Conservation (phyloP, 148 eudicot species). For the Nyssa sinensis region DNA sequence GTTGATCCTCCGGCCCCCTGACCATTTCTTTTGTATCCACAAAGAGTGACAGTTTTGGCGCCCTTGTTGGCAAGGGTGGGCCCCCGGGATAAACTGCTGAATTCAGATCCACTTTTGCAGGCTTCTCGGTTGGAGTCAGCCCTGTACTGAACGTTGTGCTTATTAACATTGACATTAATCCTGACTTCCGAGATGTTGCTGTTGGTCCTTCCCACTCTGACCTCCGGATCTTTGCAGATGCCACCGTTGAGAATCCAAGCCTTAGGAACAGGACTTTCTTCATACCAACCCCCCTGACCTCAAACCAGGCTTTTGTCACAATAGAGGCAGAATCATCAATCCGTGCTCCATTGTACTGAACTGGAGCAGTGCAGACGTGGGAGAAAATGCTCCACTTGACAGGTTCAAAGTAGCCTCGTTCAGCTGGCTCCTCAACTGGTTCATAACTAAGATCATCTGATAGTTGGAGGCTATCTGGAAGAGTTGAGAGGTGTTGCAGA, state of each 20-base stretch:
- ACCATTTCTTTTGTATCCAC: slow-evolving; percentile 76
- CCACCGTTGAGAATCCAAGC: slow-evolving; percentile 52
- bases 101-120: slow-evolving; percentile 69
- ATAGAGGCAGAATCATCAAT: slow-evolving; percentile 64
- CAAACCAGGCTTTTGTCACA: slow-evolving; percentile 87
- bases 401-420: slow-evolving; percentile 65
- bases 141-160: slow-evolving; percentile 69
- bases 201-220: slow-evolving; percentile 83
- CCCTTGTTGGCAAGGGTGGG: slow-evolving; percentile 64
- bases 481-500: slow-evolving; percentile 82
- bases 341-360: slow-evolving; percentile 44
- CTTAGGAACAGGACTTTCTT: slow-evolving; percentile 49
- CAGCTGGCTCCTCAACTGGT: slow-evolving; percentile 40
- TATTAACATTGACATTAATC: slow-evolving; percentile 72
- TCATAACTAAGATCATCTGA: slow-evolving; percentile 50
- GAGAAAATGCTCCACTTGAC: slow-evolving; percentile 47
- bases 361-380: slow-evolving; percentile 71
- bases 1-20: slow-evolving; percentile 52
- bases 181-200: slow-evolving; percentile 64
- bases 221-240: slow-evolving; percentile 59
- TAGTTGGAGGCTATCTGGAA: slow-evolving; percentile 71
- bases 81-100: slow-evolving; percentile 84
- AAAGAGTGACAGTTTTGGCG: slow-evolving; percentile 56
- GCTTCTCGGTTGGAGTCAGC: slow-evolving; percentile 38
- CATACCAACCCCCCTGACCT: slow-evolving; percentile 75